Evolutionary conservation across 2,329 filamentous ascomycete species (phyloP).

Genomic region (Penicillium palitans): DNA sequence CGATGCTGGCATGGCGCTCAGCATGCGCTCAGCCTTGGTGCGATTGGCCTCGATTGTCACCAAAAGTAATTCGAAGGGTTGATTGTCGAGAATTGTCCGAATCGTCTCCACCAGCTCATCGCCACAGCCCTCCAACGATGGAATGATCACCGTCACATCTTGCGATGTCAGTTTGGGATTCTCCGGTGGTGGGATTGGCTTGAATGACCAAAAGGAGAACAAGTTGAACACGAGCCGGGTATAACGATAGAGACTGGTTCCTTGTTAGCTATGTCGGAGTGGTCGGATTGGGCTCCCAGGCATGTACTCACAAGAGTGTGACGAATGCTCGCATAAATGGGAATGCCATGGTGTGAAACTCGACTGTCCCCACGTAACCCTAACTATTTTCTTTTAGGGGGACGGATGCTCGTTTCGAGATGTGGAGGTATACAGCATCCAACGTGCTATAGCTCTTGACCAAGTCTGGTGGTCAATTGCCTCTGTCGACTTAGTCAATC

Average conservation of each 20-base stretch:
- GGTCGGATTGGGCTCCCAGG: conserved; percentile 12
- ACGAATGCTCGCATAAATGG: conserved; percentile 44
- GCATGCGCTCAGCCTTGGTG: conserved; percentile 65
- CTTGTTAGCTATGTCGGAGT: neutral
- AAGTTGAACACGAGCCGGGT: conserved; percentile 81
- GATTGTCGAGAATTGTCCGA: conserved; percentile 54
- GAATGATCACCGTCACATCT: conserved; percentile 92
- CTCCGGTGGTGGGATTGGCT: conserved; percentile 76
- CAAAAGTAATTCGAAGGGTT: conserved; percentile 70
- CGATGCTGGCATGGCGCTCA: conserved; percentile 54
- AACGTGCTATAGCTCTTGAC: neutral
- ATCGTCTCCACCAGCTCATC: conserved; percentile 81
- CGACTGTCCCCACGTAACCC: neutral
- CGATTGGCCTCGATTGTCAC: conserved; percentile 84
- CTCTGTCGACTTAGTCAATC: neutral
- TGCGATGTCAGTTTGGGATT: conserved; percentile 76
- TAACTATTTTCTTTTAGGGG: neutral
- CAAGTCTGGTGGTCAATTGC: conserved; percentile 10
- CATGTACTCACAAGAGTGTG: conserved; percentile 40
- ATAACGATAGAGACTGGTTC: conserved; percentile 73
- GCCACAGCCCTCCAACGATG: conserved; percentile 84
- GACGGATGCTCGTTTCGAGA: neutral
- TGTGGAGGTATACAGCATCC: neutral
- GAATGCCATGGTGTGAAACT: conserved; percentile 35
- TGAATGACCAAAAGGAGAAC: conserved; percentile 82